These are phyloP conservation scores for Cucurbita ficifolia DNA, from an alignment of 306 rosid species.

Conservation along the genomic window DNA sequence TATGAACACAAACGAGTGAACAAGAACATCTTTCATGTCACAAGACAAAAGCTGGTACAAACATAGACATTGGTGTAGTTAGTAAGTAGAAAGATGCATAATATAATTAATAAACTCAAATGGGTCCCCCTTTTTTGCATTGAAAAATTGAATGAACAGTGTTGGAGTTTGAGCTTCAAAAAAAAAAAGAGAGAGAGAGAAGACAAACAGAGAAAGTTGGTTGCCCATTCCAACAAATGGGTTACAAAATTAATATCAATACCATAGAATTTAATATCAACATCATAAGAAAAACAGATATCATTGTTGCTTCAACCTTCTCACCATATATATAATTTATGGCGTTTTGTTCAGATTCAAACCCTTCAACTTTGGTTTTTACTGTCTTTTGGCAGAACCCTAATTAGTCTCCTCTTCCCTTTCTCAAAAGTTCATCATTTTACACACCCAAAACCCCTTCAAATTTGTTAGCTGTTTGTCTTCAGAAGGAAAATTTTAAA, in stretches of 20 bases:
- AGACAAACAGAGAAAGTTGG: slow-evolving; percentile 9
- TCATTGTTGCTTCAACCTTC: no score
- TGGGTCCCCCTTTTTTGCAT: background rate
- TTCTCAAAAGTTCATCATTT: slow-evolving; percentile 6
- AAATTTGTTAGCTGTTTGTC: slow-evolving; percentile 18
- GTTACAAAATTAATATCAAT: slow-evolving; percentile 34
- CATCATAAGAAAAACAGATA: no score
- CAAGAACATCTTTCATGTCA: background rate
- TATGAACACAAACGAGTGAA: background rate
- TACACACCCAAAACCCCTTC: slow-evolving; percentile 9
- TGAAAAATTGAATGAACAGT: background rate
- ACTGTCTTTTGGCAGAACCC: slow-evolving; percentile 60
- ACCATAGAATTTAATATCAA: background rate
- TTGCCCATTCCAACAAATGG: slow-evolving; percentile 60
- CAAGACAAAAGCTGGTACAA: background rate
- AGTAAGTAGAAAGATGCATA: background rate
- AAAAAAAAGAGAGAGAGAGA: slow-evolving; percentile 2
- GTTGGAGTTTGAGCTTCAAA: slow-evolving; percentile 3
- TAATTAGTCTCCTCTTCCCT: background rate
- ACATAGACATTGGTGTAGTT: background rate
- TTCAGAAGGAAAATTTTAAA: background rate
- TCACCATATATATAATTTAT: no score
- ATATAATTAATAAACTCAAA: background rate
- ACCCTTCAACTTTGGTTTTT: slow-evolving; percentile 37
- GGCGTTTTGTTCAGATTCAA: slow-evolving; percentile 28